Base-by-base conservation (phyloP, 2,329 filamentous ascomycete species). In the Botrytis fragariae region DNA sequence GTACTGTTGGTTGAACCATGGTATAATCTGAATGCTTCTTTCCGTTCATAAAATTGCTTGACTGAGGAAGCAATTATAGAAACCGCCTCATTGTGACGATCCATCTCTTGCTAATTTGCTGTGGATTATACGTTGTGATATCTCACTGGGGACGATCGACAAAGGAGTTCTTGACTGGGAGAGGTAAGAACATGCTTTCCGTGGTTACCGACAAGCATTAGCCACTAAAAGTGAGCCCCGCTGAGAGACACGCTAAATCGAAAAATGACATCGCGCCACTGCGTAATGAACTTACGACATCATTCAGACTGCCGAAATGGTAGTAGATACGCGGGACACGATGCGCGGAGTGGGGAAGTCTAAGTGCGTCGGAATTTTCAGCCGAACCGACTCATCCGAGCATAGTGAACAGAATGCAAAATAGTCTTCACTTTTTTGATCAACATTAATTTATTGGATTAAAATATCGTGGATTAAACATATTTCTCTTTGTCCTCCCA, bases 1-100 rank as follows among this genome's bases (percentile, higher is more conserved):
- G 87, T 88, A 65, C 83, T 86, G 70, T 88, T 86, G 18, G 87
- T 89, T 7, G 84, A 86, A 63, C 87, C 87, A 82, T 89, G 87
- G 77, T 86, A 88, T 73, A 88, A 84, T 29, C 86, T 82, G 76
- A 87, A 88, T 42, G 76, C 74, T 29, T 75, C 74, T 71, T 77
- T 73, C 32, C 72, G 76, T 45, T 72, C 59, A 71, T 77, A 75
- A 60, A 79, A 79, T 4, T 70, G 71, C 29, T 59, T 57, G 20
- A 78, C 71, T 25, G 57, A 69, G 4, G 73, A 62, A 44, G 76
- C 71, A 59, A 79, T 77, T 2, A 35, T 37, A 37, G 76, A 69
- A 1, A 79, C 77, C n/a, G 74, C 76, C 57, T 59, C 48, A 37
- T 74, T 63, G 69, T 80, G 77, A 42, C 22, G 54, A 12, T 79